Evolutionary conservation across 228 moss, liverwort and hornwort genomes (phyloP).

Genomic region (Sphagnum fallax): DNA sequence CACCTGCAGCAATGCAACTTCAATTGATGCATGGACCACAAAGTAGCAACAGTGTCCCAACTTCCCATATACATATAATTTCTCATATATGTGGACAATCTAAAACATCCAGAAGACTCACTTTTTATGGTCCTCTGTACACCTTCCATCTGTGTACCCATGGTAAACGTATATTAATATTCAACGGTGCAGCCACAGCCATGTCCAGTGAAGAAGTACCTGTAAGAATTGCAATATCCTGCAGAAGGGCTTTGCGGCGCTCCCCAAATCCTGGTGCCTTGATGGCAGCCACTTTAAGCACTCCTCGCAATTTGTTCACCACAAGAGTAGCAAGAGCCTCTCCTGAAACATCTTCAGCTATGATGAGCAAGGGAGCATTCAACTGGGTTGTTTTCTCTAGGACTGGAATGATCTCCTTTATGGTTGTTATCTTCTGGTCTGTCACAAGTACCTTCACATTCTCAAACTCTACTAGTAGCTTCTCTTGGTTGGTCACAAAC

Average conservation of each 20-base stretch:
- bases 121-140: no score
- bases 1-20: conserved; percentile 22
- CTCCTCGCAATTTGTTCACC: conserved; percentile 86
- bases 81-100: no score
- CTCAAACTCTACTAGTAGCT: conserved; percentile 74
- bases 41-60: no score
- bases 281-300: conserved; percentile 85
- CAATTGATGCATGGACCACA: neutral
- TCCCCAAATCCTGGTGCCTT: conserved; percentile 96
- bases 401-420: conserved; percentile 90
- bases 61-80: no score
- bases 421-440: conserved; percentile 82
- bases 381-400: conserved; percentile 83
- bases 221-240: conserved; percentile 87
- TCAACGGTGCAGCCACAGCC: neutral
- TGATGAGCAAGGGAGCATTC: conserved; percentile 71
- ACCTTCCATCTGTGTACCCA: no score
- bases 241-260: conserved; percentile 85
- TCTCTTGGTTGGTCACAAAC: conserved; percentile 87
- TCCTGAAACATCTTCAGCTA: conserved; percentile 83
- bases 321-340: conserved; percentile 94
- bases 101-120: no score
- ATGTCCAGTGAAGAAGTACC: conserved; percentile 8
- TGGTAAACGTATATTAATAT: no score
- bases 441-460: conserved; percentile 73